Conservation (phyloP, 108 stramenopile genomes). For the Nitzschia inconspicua region DNA sequence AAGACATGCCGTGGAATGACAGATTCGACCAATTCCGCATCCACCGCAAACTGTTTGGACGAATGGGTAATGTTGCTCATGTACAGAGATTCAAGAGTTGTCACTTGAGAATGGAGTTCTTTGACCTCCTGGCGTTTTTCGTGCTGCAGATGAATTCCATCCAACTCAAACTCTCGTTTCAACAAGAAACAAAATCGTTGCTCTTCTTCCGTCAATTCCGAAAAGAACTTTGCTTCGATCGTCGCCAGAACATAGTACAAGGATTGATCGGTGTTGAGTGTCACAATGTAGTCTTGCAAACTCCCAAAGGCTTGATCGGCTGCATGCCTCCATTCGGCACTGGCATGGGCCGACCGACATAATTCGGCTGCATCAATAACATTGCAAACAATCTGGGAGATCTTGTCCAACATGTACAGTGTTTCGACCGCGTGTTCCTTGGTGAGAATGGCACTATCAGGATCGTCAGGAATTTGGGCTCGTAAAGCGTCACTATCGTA, state of each 20-base stretch:
- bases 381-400: slow-evolving; percentile 86
- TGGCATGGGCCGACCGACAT: slow-evolving; percentile 84
- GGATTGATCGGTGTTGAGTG: slow-evolving; percentile 75
- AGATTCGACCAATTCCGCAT: slow-evolving; percentile 33
- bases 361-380: slow-evolving; percentile 96
- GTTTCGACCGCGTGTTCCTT: slow-evolving; percentile 42
- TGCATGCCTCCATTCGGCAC: slow-evolving; percentile 59
- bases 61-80: slow-evolving; percentile 61
- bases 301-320: slow-evolving; percentile 75
- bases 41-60: slow-evolving; percentile 46
- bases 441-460: slow-evolving; percentile 12
- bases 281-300: slow-evolving; percentile 83
- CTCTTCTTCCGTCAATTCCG: slow-evolving; percentile 63
- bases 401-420: slow-evolving; percentile 78
- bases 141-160: slow-evolving; percentile 87
- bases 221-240: slow-evolving; percentile 4
- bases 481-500: slow-evolving; percentile 57
- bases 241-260: slow-evolving; percentile 58
- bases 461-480: not conserved
- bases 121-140: slow-evolving; percentile 67
- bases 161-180: slow-evolving; percentile 88
- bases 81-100: slow-evolving; percentile 73
- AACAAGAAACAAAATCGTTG: slow-evolving; percentile 67
- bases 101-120: slow-evolving; percentile 57
- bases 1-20: slow-evolving; percentile 63